Evolutionary conservation across 768 basidiomycete genomes (phyloP), one percentile per base, ranked within the genome.

Genomic region (Collybia mongolica): DNA sequence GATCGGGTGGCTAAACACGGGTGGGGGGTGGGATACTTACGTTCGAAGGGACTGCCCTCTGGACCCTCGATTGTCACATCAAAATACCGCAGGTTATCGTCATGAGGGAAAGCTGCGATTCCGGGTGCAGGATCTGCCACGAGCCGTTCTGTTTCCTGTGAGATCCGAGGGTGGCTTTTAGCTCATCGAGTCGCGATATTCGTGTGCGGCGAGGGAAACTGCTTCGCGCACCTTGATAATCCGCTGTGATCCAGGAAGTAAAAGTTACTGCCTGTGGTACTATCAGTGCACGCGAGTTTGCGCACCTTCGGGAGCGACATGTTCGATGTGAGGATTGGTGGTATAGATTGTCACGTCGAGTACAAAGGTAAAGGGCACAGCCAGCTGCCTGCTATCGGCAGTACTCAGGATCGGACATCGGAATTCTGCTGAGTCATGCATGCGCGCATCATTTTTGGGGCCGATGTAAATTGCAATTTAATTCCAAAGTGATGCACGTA

Each of bases 61-160:
- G 97, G 97, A 20, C 97, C 97, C 61, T 92, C 80, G 58, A 99
- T 96, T 39, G 92, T 89, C 44, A 99, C 97, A 75, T 99, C 94
- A 72, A 99, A 99, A 76, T 99, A 98, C 46, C 97, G 81, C 50
- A 99, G 74, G 71, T 99, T 99, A 64, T 99, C 97, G 2, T 98
- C 94, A 59, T 98, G 97, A 2, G 97, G 95, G 5, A 76, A 69
- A 17, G 97, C 97, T n/a, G 91, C 83, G 51, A 99, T 98, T 45
- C 97, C 97, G 18, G 97, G 97, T 2, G 95, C 95, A 17, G 96
- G 94, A 73, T 99, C 97, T 38, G 92, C 86, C 39, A 96, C 86
- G 14, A 99, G 87, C 26, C 97, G 83, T 69, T 98, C 95, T 28
- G 97, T 99, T 80, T 98, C 97, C 96, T 98, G 24, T n/a, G 26